Evolutionary conservation across 129 eudicot genomes (phyloP).

Genomic region (Flaveria brownii): DNA sequence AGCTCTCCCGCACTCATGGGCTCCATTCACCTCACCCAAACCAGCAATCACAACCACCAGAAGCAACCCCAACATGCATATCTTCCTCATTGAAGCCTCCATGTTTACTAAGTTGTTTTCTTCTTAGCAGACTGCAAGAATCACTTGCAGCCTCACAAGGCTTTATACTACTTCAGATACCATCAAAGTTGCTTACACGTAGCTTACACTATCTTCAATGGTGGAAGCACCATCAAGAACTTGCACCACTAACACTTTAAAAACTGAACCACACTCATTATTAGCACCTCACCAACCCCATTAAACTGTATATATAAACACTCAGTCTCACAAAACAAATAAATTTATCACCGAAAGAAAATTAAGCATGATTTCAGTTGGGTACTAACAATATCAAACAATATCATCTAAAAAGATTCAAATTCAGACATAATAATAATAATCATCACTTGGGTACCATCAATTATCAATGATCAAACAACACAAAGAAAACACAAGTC

Average conservation of each 20-base stretch:
- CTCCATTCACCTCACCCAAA: constrained; percentile 49
- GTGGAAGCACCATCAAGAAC: constrained; percentile 50
- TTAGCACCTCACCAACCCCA: constrained; percentile 50
- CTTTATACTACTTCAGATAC: constrained; percentile 37
- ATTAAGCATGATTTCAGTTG: constrained; percentile 25
- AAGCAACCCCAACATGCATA: constrained; percentile 48
- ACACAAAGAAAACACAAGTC: constrained; percentile 64
- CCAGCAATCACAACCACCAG: constrained; percentile 37
- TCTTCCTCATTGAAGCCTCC: constrained; percentile 50
- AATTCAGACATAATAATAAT: neutral
- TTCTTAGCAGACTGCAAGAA: constrained; percentile 23
- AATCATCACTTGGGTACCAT: no score
- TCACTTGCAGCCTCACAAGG: constrained; percentile 18
- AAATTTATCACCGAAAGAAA: constrained; percentile 17
- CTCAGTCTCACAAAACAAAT: neutral
- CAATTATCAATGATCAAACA: constrained; percentile 43
- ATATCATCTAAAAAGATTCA: neutral
- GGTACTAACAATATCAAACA: neutral
- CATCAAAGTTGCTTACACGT: constrained; percentile 31
- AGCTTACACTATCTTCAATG: constrained; percentile 44
- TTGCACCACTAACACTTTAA: constrained; percentile 47
- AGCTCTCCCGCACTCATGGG: constrained; percentile 68
- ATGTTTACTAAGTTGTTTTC: constrained; percentile 24
- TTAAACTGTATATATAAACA: constrained; percentile 18
- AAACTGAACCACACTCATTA: constrained; percentile 22